Percentiles rank a stretch among this genome's conserved stretches.
These are phyloP conservation scores for Mycena galopus DNA, from an alignment of 768 basidiomycete genomes.

Conservation along the genomic window DNA sequence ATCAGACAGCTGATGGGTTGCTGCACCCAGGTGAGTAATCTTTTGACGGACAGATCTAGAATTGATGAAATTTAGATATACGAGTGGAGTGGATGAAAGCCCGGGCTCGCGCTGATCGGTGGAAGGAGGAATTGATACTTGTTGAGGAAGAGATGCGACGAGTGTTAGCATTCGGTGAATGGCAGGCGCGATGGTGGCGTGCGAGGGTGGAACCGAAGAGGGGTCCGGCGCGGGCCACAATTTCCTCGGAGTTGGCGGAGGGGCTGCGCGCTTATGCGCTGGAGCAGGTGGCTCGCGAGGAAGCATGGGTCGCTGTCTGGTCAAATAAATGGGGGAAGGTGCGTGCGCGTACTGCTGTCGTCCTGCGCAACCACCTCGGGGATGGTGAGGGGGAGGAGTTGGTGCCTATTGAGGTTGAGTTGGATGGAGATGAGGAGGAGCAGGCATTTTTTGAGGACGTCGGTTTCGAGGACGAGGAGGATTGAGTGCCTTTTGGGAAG, in stretches of 20 bases:
- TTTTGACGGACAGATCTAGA: no score
- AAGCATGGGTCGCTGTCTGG: not conserved
- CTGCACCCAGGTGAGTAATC: no score
- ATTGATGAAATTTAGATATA: no score
- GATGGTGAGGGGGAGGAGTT: not conserved
- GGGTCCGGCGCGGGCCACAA: not conserved
- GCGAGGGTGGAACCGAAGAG: not conserved
- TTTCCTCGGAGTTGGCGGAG: not conserved
- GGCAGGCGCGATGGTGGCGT: not conserved
- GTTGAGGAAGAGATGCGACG: conserved; percentile 11
- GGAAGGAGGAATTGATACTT: conserved; percentile 34
- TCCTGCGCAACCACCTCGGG: not conserved
- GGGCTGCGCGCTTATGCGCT: not conserved
- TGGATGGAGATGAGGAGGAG: not conserved
- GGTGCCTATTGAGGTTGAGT: not conserved
- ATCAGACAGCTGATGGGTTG: no score
- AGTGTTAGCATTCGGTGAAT: not conserved
- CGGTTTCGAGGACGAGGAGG: no score
- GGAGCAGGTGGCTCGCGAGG: not conserved
- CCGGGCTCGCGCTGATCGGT: no score
- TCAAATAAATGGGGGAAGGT: not conserved
- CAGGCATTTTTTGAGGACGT: no score
- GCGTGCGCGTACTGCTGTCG: not conserved
- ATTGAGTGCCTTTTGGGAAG: no score
- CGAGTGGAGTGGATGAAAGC: no score